These are phyloP conservation scores for Penicillium crystallinum DNA, from an alignment of 495 filamentous ascomycete species.

Conservation along the genomic window DNA sequence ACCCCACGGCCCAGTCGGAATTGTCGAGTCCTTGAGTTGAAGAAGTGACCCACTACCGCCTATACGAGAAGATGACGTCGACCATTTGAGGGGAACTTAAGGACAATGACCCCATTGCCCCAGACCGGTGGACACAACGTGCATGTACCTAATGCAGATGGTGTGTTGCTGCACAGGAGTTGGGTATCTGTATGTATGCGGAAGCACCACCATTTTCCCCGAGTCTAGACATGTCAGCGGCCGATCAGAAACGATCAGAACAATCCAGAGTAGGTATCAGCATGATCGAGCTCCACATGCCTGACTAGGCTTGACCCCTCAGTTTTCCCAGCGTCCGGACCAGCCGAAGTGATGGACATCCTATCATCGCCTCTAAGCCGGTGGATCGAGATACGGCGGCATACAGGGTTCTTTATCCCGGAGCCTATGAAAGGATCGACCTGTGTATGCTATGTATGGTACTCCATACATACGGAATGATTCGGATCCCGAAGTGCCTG, in stretches of 20 bases:
- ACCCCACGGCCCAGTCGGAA: conserved; percentile 22
- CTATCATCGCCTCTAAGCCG: conserved; percentile 7
- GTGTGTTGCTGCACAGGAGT: too few species aligned
- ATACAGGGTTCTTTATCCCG: conserved; percentile 20
- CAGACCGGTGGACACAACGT: background rate
- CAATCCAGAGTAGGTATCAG: conserved; percentile 6
- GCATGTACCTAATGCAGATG: background rate
- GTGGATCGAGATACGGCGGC: conserved; percentile 17
- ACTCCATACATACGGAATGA: conserved; percentile 19
- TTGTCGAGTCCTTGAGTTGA: conserved; percentile 15
- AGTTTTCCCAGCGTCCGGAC: conserved; percentile 18
- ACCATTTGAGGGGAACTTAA: conserved; percentile 17
- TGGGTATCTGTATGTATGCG: background rate
- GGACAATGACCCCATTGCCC: background rate
- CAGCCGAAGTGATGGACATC: conserved; percentile 14
- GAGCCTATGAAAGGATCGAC: conserved; percentile 21
- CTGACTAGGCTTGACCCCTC: conserved; percentile 1
- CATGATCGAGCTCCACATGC: conserved; percentile 15
- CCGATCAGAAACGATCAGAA: background rate
- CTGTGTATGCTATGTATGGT: conserved; percentile 6
- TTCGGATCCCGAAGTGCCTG: conserved; percentile 18
- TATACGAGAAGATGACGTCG: conserved; percentile 31
- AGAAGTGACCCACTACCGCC: conserved; percentile 12
- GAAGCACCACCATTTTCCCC: background rate
- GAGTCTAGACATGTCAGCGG: background rate